Base-by-base conservation (phyloP, 2,329 filamentous ascomycete species). In the Geosmithia flava region DNA sequence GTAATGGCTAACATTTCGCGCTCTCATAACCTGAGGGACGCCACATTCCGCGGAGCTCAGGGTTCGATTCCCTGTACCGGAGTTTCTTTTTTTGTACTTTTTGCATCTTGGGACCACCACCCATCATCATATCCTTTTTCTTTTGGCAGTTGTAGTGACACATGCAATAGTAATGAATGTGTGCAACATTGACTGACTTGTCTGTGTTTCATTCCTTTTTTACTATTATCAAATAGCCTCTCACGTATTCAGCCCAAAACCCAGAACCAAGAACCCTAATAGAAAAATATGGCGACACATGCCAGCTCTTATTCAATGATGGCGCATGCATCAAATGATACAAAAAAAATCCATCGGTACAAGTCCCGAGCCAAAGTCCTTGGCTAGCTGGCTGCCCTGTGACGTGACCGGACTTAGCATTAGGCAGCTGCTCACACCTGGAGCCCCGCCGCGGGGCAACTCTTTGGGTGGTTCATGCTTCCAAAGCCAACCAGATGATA, bases 1-100 rank as follows among this genome's bases (percentile, higher is more conserved):
- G 58, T 60, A 60, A 56, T 60, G 58, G 58, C 57, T 58, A 60
- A 60, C 58, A 60, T 60, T 60, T 60, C 58, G 56, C 58, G 58
- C 58, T 60, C 58, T 60, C 58, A 59, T 47, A 50, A 56, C 41
- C 11, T 58, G 55, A 56, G 56, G 42, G 54, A 46, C 6, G 20
- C 7, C 7, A 7, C 29, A 37, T 46, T 27, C 51, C 51, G 51
- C 50, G 51, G 45, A 52, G 50, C 48, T 50, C 50, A 46, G 51
- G 52, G 52, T 53, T 54, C 51, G 49, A 54, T 53, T 54, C 51
- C 53, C 50, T 46, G 51, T 52, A 52, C 48, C 48, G 53, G 52
- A 52, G 49, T 45, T 50, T 48, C 29, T 45, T 39, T 50, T 49
- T 51, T 20, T 17, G 37, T 50, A 44, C 46, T 43, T 44, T 44